Evolutionary conservation across 2,329 filamentous ascomycete species (phyloP), one percentile per base, ranked within the genome.

Genomic region (Fusarium denticulatum): DNA sequence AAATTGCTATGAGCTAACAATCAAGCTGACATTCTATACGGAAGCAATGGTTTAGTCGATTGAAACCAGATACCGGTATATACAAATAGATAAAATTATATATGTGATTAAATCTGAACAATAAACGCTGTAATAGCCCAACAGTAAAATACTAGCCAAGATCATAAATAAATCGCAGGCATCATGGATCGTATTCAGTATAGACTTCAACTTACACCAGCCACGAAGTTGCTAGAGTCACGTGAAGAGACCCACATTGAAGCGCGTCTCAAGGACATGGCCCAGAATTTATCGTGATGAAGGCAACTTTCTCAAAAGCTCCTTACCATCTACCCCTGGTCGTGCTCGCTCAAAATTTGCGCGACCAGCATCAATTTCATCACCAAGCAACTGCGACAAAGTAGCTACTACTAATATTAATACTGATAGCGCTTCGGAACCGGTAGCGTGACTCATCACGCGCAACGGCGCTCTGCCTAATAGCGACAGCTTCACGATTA

Each of bases 201-300:
- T 47, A 26, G 28, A 28, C 26, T 20, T 15, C 36, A 22, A 56
- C 16, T 42, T 26, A 34, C 16, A 34, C 10, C 53, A 18, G 18
- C 34, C 34, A 16, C 8, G 37, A 42, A 34, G 30, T 6, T 39
- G 20, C 10, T 2, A 1, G 5, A 18, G 50, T 50, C 65, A 64
- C 80, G 80, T 81, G 80, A 77, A 0, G 6, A 10, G 68, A 68
- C 67, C 73, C 71, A 74, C 68, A 28, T 22, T 20, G 67, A 72
- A 78, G 73, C 73, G 71, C 77, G 74, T 73, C 71, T 65, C 30
- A 26, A 49, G 55, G 32, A 14, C 24, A 46, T 46, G n/a, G 64
- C 75, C 76, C 80, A 80, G 80, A 83, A 83, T 80, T 81, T 83
- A 78, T 81, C 75, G 76, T 78, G 75, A 78, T 69, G 71, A 75